These are phyloP conservation scores for Jacaranda copaia DNA, from an alignment of 257 asterid genomes.

Conservation along the genomic window DNA sequence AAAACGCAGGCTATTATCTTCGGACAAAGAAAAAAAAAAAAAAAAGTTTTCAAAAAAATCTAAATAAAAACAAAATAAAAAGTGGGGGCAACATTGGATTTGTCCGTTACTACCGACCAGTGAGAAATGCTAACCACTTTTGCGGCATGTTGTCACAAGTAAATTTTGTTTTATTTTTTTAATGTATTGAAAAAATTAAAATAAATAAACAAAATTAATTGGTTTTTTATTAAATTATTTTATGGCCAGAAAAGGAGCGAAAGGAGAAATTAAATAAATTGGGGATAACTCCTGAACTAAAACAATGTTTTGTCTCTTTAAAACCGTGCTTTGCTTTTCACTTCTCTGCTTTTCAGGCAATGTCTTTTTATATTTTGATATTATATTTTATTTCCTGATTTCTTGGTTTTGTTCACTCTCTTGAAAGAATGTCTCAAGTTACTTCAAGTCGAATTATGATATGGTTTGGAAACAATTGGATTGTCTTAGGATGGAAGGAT, in stretches of 20 bases:
- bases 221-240: conserved; percentile 19
- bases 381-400: conserved; percentile 43
- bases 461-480: background rate
- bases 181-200: conserved; percentile 14
- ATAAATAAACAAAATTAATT: background rate
- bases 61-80: background rate
- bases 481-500: conserved; percentile 18
- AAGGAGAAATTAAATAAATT: conserved; percentile 40
- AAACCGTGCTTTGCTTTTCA: conserved; percentile 54
- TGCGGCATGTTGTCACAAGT: conserved; percentile 64
- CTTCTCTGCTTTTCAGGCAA: conserved; percentile 51
- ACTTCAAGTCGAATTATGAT: background rate
- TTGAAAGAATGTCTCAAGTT: background rate
- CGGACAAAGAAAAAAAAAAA: conserved; percentile 18
- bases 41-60: background rate
- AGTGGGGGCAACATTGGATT: conserved; percentile 45
- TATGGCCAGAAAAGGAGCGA: conserved; percentile 45
- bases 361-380: conserved; percentile 43
- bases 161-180: conserved; percentile 6
- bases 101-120: conserved; percentile 64
- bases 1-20: conserved; percentile 33
- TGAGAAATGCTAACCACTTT: conserved; percentile 42
- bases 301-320: conserved; percentile 70
- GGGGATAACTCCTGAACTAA: conserved; percentile 38
- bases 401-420: conserved; percentile 20